These are phyloP conservation scores for Verticillium albo-atrum DNA, from an alignment of 2,329 filamentous ascomycete genomes.

Conservation along the genomic window DNA sequence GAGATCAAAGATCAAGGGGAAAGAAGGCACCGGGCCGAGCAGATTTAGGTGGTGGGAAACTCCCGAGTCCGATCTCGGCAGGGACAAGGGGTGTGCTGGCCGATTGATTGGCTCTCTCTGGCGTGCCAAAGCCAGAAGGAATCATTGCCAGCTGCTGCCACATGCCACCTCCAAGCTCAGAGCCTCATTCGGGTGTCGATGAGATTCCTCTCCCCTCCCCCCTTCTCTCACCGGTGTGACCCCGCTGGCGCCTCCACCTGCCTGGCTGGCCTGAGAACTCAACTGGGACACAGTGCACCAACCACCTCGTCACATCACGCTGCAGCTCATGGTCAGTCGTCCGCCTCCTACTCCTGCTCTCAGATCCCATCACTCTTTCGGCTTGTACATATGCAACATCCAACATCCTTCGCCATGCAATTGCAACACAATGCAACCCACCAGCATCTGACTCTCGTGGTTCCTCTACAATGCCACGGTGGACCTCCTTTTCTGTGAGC, in stretches of 20 bases:
- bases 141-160: neutral
- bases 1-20: neutral
- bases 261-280: too few relatives aligned
- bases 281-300: too few relatives aligned
- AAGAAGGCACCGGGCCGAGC: neutral
- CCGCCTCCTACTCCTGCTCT: neutral
- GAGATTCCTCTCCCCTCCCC: too few relatives aligned
- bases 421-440: neutral
- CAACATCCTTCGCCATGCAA: neutral
- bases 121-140: neutral
- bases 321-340: neutral
- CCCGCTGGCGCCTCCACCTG: too few relatives aligned
- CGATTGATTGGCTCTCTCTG: neutral
- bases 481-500: neutral
- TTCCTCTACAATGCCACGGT: neutral
- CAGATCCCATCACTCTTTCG: neutral
- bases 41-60: neutral
- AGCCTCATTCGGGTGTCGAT: neutral
- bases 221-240: too few relatives aligned
- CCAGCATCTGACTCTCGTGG: neutral
- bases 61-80: neutral
- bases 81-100: neutral
- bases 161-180: neutral
- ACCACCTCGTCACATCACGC: neutral
- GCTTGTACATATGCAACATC: neutral